Conservation (phyloP, 2,329 filamentous ascomycete genomes). For the Aureobasidium pullulans region DNA sequence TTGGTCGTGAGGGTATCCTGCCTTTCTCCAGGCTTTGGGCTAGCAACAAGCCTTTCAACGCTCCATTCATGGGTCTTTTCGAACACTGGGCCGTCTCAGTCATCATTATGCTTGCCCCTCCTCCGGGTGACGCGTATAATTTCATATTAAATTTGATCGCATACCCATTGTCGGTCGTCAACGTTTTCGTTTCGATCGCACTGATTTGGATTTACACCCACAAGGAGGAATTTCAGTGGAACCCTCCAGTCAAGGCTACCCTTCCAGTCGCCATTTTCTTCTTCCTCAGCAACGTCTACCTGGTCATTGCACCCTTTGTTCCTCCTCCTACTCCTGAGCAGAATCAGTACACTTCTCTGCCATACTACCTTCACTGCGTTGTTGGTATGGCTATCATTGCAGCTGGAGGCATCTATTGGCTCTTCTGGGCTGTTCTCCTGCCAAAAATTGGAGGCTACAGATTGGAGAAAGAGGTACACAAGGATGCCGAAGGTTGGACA, state of each 20-base stretch:
- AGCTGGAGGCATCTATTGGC: slow-evolving; percentile 44
- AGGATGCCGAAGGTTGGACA: slow-evolving; percentile 34
- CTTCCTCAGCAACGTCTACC: slow-evolving; percentile 46
- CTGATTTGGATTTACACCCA: slow-evolving; percentile 41
- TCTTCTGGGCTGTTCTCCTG: slow-evolving; percentile 44
- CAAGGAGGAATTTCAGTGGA: slow-evolving; percentile 38
- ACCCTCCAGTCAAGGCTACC: slow-evolving; percentile 42
- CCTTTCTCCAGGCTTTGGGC: slow-evolving; percentile 57
- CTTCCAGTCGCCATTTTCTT: slow-evolving; percentile 47
- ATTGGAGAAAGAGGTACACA: slow-evolving; percentile 24
- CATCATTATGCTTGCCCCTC: slow-evolving; percentile 60
- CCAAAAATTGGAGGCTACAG: slow-evolving; percentile 36
- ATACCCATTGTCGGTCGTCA: slow-evolving; percentile 44
- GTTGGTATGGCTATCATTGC: slow-evolving; percentile 45
- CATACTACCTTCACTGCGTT: slow-evolving; percentile 48
- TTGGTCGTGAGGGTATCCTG: slow-evolving; percentile 49
- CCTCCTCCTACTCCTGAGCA: neutral
- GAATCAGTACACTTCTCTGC: slow-evolving; percentile 45
- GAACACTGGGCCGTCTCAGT: slow-evolving; percentile 59
- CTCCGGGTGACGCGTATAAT: slow-evolving; percentile 60
- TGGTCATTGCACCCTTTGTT: slow-evolving; percentile 45
- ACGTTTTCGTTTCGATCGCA: slow-evolving; percentile 41
- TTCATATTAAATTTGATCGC: too few species aligned
- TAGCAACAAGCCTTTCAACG: slow-evolving; percentile 57
- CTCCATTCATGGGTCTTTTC: slow-evolving; percentile 53